Percentiles rank a stretch among this genome's conserved stretches.
phyloP scores from a whole-genome alignment of 306 rosid genomes.

The Cucurbita maxima region DNA sequence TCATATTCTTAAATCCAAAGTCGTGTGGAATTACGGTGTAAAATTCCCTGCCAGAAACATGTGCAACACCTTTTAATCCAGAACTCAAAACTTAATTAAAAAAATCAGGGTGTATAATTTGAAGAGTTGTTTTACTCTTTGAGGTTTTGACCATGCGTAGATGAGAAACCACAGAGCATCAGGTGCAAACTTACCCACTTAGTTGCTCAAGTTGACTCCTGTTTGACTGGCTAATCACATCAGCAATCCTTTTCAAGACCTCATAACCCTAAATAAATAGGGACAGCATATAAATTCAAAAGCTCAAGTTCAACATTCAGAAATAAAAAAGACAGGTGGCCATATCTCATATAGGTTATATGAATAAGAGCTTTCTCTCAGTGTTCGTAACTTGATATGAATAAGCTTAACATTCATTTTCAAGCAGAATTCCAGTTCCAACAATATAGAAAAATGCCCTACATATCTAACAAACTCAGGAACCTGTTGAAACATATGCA shows the following conservation, averaged over 20 bases:
- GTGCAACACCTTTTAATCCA: constrained; percentile 2
- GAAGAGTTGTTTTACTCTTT: neutral
- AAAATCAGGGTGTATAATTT: neutral
- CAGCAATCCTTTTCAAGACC: constrained; percentile 73
- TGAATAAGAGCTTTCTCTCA: no score
- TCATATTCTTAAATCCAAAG: constrained; percentile 80
- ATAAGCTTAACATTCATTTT: neutral
- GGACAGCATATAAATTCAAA: neutral
- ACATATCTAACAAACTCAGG: neutral
- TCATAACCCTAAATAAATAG: constrained; percentile 41
- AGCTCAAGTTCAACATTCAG: neutral
- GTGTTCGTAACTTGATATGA: neutral
- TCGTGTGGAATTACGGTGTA: constrained; percentile 95
- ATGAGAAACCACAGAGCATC: neutral
- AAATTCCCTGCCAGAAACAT: constrained; percentile 68
- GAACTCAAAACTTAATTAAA: neutral
- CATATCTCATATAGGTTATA: neutral
- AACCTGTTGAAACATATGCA: neutral
- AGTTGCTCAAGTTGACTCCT: constrained; percentile 48
- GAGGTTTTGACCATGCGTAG: neutral
- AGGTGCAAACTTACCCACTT: constrained; percentile 56
- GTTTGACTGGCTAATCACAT: constrained; percentile 45
- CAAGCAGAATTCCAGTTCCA: neutral
- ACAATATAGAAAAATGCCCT: neutral
- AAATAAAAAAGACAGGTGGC: neutral